phyloP scores from a whole-genome alignment of 192 early-diverging fungal species.

The Coemansia pectinata region DNA sequence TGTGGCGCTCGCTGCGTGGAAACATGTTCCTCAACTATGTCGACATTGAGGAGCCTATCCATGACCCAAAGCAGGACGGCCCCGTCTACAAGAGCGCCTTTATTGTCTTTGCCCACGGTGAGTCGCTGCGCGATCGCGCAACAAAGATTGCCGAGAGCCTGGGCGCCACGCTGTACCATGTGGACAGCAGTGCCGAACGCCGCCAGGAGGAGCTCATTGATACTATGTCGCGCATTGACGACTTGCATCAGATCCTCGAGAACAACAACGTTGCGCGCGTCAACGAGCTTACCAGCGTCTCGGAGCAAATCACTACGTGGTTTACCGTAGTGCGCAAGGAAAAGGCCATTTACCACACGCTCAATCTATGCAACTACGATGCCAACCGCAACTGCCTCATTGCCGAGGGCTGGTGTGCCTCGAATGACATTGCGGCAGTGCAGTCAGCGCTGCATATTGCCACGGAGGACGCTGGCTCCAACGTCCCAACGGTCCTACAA shows the following conservation, averaged over 20 bases:
- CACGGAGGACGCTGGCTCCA: slow-evolving; percentile 86
- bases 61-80: slow-evolving; percentile 87
- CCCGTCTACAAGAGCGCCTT: slow-evolving; percentile 95
- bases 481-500: slow-evolving; percentile 83
- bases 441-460: slow-evolving; percentile 83
- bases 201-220: slow-evolving; percentile 81
- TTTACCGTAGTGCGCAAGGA: slow-evolving; percentile 91
- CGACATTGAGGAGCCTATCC: slow-evolving; percentile 93
- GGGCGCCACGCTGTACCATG: slow-evolving; percentile 92
- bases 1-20: slow-evolving; percentile 96
- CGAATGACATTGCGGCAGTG: slow-evolving; percentile 77
- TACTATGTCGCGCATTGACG: slow-evolving; percentile 84
- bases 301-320: slow-evolving; percentile 89
- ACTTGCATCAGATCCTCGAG: slow-evolving; percentile 78
- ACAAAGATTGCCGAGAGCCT: slow-evolving; percentile 92
- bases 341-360: slow-evolving; percentile 94
- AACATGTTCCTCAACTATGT: slow-evolving; percentile 96
- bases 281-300: slow-evolving; percentile 80
- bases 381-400: slow-evolving; percentile 89
- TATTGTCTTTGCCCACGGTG: slow-evolving; percentile 97
- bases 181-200: slow-evolving; percentile 80
- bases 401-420: slow-evolving; percentile 98
- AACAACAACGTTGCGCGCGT: slow-evolving; percentile 84
- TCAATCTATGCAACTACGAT: slow-evolving; percentile 98
- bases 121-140: slow-evolving; percentile 86